These are phyloP conservation scores for Phellinidium pouzarii DNA, from an alignment of 1,284 basidiomycete species.

Conservation along the genomic window DNA sequence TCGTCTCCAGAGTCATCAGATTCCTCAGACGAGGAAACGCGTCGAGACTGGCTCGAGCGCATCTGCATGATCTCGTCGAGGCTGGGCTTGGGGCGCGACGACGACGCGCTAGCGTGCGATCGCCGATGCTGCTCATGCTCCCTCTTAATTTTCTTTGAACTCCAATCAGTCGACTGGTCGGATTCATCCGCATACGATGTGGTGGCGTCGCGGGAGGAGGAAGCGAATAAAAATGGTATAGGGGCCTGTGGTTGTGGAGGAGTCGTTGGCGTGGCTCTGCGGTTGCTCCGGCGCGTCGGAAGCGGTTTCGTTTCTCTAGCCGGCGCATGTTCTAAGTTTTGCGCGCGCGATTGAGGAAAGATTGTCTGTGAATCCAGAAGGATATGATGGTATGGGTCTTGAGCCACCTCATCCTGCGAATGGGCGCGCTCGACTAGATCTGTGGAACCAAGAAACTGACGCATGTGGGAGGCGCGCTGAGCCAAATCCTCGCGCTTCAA, in stretches of 20 bases:
- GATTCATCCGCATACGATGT: not conserved
- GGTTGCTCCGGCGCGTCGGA: conserved; percentile 7
- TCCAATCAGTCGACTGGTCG: conserved; percentile 1
- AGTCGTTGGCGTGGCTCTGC: conserved; percentile 1
- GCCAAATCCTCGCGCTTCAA: conserved; percentile 64
- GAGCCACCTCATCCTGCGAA: too few species aligned
- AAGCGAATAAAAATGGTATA: too few species aligned
- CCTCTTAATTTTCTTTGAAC: not conserved
- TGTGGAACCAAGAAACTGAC: conserved; percentile 58
- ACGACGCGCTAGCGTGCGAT: conserved; percentile 2
- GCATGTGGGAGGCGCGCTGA: conserved; percentile 64
- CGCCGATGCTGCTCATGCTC: conserved; percentile 6
- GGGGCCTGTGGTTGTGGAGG: conserved; percentile 1
- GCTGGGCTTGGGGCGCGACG: conserved; percentile 15
- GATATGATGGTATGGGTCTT: too few species aligned
- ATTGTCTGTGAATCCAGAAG: too few species aligned
- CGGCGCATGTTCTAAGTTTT: not conserved
- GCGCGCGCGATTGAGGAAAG: not conserved
- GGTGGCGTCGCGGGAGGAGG: conserved; percentile 5
- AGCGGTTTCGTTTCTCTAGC: not conserved
- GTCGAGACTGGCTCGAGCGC: conserved; percentile 13
- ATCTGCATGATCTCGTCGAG: conserved; percentile 19
- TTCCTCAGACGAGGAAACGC: conserved; percentile 18
- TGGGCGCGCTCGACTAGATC: conserved; percentile 21
- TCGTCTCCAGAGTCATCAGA: conserved; percentile 18